Conservation (phyloP, 2,329 filamentous ascomycete genomes). For the Hypoxylon sp. region DNA sequence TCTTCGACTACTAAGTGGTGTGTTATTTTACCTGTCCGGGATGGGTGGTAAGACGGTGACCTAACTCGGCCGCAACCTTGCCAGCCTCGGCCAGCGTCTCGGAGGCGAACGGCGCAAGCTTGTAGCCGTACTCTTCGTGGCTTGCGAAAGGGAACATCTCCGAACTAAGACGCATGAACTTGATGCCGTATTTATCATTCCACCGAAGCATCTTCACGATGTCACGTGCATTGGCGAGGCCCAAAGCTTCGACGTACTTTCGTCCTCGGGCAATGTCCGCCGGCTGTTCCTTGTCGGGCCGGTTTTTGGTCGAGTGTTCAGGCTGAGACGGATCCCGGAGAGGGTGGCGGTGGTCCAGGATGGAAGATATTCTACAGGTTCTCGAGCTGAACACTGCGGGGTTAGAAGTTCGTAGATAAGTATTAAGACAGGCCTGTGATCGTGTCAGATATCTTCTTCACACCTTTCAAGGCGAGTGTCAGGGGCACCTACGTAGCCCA, state of each 20-base stretch:
- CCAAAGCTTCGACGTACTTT: conserved; percentile 77
- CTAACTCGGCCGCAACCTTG: conserved; percentile 76
- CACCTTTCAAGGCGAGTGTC: conserved; percentile 7
- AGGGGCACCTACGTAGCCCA: conserved; percentile 77
- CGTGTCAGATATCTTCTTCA: conserved; percentile 22
- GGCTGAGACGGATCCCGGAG: conserved; percentile 77
- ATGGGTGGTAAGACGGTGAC: conserved; percentile 88
- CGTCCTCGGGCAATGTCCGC: conserved; percentile 72
- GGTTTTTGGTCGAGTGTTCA: conserved; percentile 84
- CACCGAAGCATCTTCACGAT: conserved; percentile 86
- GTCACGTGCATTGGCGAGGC: conserved; percentile 83
- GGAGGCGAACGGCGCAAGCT: conserved; percentile 81
- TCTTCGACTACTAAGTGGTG: neutral
- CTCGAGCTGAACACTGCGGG: conserved; percentile 89
- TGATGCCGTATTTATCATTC: conserved; percentile 93
- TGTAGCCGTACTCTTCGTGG: conserved; percentile 86
- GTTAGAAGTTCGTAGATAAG: conserved; percentile 82
- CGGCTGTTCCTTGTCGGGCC: conserved; percentile 76
- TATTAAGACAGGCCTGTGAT: conserved; percentile 84
- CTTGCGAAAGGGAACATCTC: conserved; percentile 98
- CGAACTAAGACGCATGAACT: conserved; percentile 88
- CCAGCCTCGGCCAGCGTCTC: conserved; percentile 80
- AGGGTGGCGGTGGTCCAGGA: conserved; percentile 87
- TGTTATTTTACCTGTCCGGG: conserved; percentile 73
- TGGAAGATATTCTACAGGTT: conserved; percentile 89